A percentile compares a stretch with the other conserved stretches of the same genome.
phyloP scores from a whole-genome alignment of 352 stramenopile species.

The Pilasporangium apinafurcum region DNA sequence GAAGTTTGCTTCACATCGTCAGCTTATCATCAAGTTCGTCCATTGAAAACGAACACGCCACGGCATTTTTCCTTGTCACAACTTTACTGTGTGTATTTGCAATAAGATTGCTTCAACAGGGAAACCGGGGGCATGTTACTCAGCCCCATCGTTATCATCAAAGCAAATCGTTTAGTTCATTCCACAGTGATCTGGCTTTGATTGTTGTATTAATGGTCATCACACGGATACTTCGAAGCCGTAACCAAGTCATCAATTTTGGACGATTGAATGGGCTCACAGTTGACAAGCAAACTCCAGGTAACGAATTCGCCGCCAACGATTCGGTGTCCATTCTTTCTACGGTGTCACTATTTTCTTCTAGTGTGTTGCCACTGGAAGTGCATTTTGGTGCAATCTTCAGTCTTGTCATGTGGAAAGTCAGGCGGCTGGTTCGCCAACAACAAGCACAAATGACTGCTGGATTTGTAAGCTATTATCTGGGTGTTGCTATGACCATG shows the following conservation, averaged over 20 bases:
- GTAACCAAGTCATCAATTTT: conserved; percentile 89
- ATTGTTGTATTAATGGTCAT: conserved; percentile 26
- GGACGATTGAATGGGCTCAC: conserved; percentile 56
- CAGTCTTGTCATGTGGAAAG: conserved; percentile 23
- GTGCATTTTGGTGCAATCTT: conserved; percentile 30
- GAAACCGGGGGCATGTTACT: too few species aligned
- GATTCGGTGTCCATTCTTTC: conserved; percentile 79
- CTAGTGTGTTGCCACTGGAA: conserved; percentile 11
- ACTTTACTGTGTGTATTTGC: conserved; percentile 24
- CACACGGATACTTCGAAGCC: conserved; percentile 56
- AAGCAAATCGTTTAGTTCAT: neutral
- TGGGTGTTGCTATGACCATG: conserved; percentile 3
- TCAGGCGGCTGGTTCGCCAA: neutral
- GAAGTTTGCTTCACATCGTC: conserved; percentile 35
- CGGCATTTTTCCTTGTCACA: conserved; percentile 66
- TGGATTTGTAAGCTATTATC: too few species aligned
- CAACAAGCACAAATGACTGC: neutral
- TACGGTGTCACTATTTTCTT: conserved; percentile 42
- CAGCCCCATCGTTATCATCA: neutral
- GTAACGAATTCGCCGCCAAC: conserved; percentile 71
- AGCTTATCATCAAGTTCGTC: conserved; percentile 78
- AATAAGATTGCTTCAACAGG: conserved; percentile 11
- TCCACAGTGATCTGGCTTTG: conserved; percentile 4
- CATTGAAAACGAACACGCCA: conserved; percentile 88
- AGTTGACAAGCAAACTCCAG: conserved; percentile 30